Conservation (phyloP, 1,139 yeast species). For the Cylindricascospora bacillispora region DNA sequence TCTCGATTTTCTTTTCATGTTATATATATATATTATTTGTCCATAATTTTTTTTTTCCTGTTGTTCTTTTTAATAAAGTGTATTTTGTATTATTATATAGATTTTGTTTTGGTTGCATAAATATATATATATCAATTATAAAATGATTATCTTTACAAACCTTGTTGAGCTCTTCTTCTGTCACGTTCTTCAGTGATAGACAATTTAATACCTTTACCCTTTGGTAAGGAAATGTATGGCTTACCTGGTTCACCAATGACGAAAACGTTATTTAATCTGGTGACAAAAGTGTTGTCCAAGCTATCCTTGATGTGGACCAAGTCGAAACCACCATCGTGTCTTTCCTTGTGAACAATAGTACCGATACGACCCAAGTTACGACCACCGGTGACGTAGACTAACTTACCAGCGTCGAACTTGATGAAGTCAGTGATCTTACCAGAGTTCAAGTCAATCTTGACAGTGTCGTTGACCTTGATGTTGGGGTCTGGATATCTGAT, state of each 20-base stretch:
- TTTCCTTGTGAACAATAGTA: conserved; percentile 95
- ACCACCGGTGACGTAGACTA: conserved; percentile 98
- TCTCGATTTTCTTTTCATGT: neutral
- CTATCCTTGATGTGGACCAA: conserved; percentile 97
- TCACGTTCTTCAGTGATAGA: conserved; percentile 99
- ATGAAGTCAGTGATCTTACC: conserved; percentile 88
- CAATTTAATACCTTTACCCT: conserved; percentile 99
- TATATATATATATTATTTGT: neutral
- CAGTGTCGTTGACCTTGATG: conserved; percentile 93
- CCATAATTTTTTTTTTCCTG: too few species aligned
- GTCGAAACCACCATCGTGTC: conserved; percentile 99
- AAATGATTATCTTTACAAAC: conserved; percentile 28
- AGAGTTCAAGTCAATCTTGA: conserved; percentile 88
- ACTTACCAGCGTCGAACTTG: conserved; percentile 91
- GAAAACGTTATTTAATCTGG: conserved; percentile 95
- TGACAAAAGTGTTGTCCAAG: conserved; percentile 94
- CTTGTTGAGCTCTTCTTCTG: conserved; percentile 80
- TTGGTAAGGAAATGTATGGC: conserved; percentile 96
- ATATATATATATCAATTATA: too few species aligned
- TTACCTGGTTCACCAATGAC: conserved; percentile 97
- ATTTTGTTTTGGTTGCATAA: too few species aligned
- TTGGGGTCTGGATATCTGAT: conserved; percentile 98
- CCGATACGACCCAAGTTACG: conserved; percentile 99
- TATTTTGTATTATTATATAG: too few species aligned
- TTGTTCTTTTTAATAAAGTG: too few species aligned